phyloP scores from a whole-genome alignment of 2,329 filamentous ascomycete species.

The Pyrenophora seminiperda region DNA sequence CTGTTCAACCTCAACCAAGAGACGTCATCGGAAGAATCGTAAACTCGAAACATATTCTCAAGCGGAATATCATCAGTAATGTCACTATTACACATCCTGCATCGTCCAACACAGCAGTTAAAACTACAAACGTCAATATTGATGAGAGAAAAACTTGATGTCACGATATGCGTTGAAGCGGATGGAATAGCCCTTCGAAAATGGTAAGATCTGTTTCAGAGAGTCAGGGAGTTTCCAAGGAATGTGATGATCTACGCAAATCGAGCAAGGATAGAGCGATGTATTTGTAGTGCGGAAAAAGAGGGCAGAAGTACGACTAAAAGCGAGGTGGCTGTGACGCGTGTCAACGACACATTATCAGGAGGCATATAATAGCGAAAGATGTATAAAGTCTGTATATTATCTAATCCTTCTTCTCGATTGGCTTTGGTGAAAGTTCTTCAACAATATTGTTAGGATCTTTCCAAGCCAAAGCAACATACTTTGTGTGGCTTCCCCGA shows the following conservation, averaged over 20 bases:
- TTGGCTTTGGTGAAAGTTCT: constrained; percentile 54
- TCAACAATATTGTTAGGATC: constrained; percentile 66
- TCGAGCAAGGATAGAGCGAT: no score
- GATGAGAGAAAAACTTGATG: neutral
- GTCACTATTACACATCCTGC: neutral
- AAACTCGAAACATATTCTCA: neutral
- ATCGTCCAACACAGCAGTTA: neutral
- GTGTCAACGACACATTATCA: neutral
- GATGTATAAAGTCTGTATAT: neutral
- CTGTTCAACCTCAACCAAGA: constrained; percentile 4
- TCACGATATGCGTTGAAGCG: constrained; percentile 3
- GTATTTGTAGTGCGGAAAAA: neutral
- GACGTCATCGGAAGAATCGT: constrained; percentile 14
- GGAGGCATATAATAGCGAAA: neutral
- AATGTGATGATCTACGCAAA: no score
- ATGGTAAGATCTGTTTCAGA: no score
- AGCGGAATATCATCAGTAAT: no score
- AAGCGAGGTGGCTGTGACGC: neutral
- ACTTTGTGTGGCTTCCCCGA: constrained; percentile 71
- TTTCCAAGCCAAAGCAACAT: constrained; percentile 65
- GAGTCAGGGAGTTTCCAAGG: no score
- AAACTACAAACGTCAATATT: neutral
- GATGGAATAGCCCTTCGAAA: no score
- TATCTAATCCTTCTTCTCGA: constrained; percentile 29
- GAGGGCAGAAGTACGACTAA: neutral